Conservation (phyloP, 1,284 basidiomycete genomes). For the Bondarzewia mesenterica region DNA sequence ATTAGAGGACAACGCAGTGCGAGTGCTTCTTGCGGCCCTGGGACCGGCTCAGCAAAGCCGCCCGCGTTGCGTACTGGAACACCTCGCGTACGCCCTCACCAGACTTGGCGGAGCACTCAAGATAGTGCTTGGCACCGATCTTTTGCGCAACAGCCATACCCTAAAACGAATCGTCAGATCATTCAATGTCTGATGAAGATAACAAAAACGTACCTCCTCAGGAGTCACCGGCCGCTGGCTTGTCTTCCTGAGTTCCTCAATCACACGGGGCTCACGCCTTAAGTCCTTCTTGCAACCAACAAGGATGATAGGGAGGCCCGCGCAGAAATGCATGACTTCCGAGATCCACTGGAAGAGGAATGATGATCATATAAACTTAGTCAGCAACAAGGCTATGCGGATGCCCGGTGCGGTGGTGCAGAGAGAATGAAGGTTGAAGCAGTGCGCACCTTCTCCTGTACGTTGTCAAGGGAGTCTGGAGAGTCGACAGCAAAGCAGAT, state of each 20-base stretch:
- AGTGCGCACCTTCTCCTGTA: slow-evolving; percentile 65
- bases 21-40: slow-evolving; percentile 30
- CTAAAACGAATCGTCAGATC: slow-evolving; percentile 22
- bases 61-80: slow-evolving; percentile 68
- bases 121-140: slow-evolving; percentile 68
- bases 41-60: slow-evolving; percentile 42
- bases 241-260: slow-evolving; percentile 55
- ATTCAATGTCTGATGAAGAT: not conserved
- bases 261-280: slow-evolving; percentile 42
- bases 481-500: slow-evolving; percentile 77
- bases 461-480: slow-evolving; percentile 72
- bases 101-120: slow-evolving; percentile 69
- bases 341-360: slow-evolving; percentile 55
- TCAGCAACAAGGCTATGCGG: not conserved
- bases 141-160: slow-evolving; percentile 67
- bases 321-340: slow-evolving; percentile 75
- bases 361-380: not conserved
- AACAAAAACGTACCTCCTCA: slow-evolving; percentile 33
- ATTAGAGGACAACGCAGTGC: slow-evolving; percentile 47
- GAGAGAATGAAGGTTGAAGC: not conserved
- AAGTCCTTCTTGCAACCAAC: slow-evolving; percentile 76
- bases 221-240: slow-evolving; percentile 54
- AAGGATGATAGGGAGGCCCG: slow-evolving; percentile 65
- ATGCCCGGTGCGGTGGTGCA: not conserved
- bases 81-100: slow-evolving; percentile 72